A percentile compares a stretch with the other conserved stretches of the same genome.
Conservation (phyloP, 2,329 filamentous ascomycete genomes). For the Nannizzia gypsea region DNA sequence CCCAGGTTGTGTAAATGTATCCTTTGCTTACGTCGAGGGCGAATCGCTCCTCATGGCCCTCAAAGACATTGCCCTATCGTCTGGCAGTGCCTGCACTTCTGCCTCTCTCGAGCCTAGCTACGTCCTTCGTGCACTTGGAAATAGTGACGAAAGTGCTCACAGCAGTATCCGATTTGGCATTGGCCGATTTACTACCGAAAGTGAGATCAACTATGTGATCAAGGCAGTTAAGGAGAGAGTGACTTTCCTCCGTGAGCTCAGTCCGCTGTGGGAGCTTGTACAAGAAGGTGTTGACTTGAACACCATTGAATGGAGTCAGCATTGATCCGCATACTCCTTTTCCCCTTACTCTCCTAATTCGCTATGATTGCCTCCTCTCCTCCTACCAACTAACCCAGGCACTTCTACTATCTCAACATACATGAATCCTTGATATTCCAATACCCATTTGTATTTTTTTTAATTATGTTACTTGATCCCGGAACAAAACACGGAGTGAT, state of each 20-base stretch:
- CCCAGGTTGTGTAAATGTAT: conserved; percentile 94
- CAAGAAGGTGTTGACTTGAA: conserved; percentile 93
- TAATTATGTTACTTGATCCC: background rate
- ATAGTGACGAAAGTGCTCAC: conserved; percentile 93
- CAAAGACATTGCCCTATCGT: conserved; percentile 95
- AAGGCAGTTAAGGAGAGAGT: conserved; percentile 88
- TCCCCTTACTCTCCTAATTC: background rate
- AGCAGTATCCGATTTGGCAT: conserved; percentile 97
- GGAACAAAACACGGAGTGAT: background rate
- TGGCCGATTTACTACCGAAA: conserved; percentile 88
- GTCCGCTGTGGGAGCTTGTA: conserved; percentile 92
- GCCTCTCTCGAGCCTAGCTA: conserved; percentile 95
- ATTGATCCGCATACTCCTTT: conserved; percentile 43
- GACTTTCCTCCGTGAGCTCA: conserved; percentile 83
- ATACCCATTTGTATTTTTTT: background rate
- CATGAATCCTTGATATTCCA: conserved; percentile 7
- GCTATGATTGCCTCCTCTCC: background rate
- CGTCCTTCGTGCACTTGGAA: conserved; percentile 84
- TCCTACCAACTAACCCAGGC: background rate
- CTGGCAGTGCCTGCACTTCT: conserved; percentile 91
- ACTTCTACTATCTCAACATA: background rate
- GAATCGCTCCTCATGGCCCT: conserved; percentile 96
- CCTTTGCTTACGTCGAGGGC: conserved; percentile 95
- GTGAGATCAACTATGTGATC: conserved; percentile 92
- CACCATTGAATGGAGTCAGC: conserved; percentile 97